Base-by-base conservation (phyloP, 2,329 filamentous ascomycete genomes). In the Claviceps spartinae region DNA sequence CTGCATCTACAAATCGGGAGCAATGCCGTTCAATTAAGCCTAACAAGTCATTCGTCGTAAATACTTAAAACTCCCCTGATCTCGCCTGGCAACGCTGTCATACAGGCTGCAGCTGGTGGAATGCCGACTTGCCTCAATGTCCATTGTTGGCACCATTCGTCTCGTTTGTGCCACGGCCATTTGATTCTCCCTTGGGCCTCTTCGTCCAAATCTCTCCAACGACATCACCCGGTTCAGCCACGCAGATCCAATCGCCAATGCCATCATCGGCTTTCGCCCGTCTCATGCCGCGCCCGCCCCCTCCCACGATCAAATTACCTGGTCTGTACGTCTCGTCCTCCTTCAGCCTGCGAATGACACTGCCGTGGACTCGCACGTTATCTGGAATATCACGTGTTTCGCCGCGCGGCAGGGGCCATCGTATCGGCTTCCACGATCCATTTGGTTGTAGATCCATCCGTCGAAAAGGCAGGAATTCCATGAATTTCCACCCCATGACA, bases 381-480 rank as follows among this genome's bases (percentile, higher is more conserved):
- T 77, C 66, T 0, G 87, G 87, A 1, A 93, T 82, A 60, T 93
- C 87, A 16, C 87, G 78, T 0, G 84, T 80, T 66, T 91, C 86
- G 9, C 87, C 88, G 34, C 82, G 78, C 0, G 87, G 87, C 2
- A 91, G 69, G 0, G 87, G 87, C 85, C 86, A 91, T 8, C 81
- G 74, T 57, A 93, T 91, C 0, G 85, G 83, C 64, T 81, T 83
- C 87, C 88, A 93, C 0, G 79, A 80, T 0, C 85, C 85, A 55
- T 90, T 83, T 0, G 71, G 54, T 55, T 81, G 80, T 7, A 91
- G 69, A 58, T 91, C 87, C 84, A 93, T 90, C 24, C 87, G 75
- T 1, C 85, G 77, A 67, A 91, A 90, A 0, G 87, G 87, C 24
- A 91, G 70, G 63, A 85, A 89, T 61, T 91, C 87, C 86, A 91